Evolutionary conservation across 2,329 filamentous ascomycete genomes (phyloP), one percentile per base, ranked within the genome.

Genomic region (Epichloe gansuensis): DNA sequence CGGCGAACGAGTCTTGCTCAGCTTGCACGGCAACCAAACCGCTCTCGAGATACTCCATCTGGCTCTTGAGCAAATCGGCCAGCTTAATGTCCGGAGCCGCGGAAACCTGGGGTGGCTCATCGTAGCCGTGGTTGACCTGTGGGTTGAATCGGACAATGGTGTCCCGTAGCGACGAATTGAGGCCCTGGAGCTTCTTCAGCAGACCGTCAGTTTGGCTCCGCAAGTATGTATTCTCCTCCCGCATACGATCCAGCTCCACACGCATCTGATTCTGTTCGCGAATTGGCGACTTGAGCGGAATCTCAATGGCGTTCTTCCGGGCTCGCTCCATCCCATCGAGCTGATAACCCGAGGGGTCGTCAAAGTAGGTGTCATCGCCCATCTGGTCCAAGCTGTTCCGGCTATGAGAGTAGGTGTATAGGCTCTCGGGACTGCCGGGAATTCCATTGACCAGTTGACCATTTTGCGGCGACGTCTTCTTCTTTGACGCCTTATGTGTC

Each of bases 401-500:
- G 48, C 76, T 76, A 60, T 81, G 77, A 12, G 80, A 75, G 59
- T 82, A 85, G 1, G 81, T 82, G 60, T 87, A 84, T 56, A 88
- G 78, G 69, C 84, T 89, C 63, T 88, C 85, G 7, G 85, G 85
- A 60, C 84, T 89, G 51, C 84, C 82, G 5, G 85, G 85, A 55
- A 87, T 80, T 21, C 77, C 80, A 52, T 78, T 77, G 41, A 72
- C 63, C 6, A 70, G 62, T 45, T 70, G 68, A 1, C 66, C 64
- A 36, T 66, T 67, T 2, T 70, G 67, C 49, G 73, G 69, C 7
- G 71, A 66, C 3, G 69, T 60, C 51, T 71, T 71, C 58, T 78
- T 80, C 61, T 80, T 85, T n/a, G 85, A 74, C 0, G 80, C 81
- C 60, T 84, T 85, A 68, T 97, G 90, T 8, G 90, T 94, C 66